phyloP scores from a whole-genome alignment of 2,329 filamentous ascomycete genomes.

The Pleurostoma richardsiae region DNA sequence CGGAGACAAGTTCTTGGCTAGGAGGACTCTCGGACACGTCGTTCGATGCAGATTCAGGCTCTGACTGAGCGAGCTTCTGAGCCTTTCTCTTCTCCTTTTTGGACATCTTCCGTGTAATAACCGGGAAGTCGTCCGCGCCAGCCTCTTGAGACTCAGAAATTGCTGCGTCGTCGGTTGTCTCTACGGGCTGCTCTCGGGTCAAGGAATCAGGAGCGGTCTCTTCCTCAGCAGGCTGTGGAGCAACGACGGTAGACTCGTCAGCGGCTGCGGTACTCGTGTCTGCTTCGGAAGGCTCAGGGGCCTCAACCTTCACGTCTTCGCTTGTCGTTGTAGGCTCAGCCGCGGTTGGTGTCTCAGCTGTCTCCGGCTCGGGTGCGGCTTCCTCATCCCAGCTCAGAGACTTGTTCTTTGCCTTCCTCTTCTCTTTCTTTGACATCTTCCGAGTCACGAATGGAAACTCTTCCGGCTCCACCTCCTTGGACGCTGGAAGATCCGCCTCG shows the following conservation, averaged over 20 bases:
- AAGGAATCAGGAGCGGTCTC: too few relatives aligned
- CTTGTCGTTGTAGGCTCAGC: not conserved
- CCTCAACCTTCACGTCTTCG: not conserved
- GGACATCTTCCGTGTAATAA: constrained; percentile 1
- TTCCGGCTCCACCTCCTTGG: not conserved
- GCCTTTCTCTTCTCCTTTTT: constrained; percentile 13
- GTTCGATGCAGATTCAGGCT: not conserved
- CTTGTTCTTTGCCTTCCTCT: constrained; percentile 18
- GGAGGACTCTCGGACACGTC: not conserved
- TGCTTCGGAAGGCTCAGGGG: not conserved
- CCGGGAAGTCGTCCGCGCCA: not conserved
- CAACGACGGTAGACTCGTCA: too few relatives aligned
- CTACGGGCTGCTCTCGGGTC: too few relatives aligned
- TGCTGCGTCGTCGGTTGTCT: too few relatives aligned
- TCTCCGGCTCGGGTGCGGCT: not conserved
- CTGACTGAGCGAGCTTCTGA: not conserved
- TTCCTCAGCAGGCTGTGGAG: too few relatives aligned
- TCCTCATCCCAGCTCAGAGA: too few relatives aligned
- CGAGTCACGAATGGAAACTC: constrained; percentile 4
- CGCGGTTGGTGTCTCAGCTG: constrained; percentile 1
- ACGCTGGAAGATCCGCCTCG: not conserved
- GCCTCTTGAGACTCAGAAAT: not conserved
- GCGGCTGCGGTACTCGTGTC: too few relatives aligned
- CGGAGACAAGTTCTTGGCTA: too few relatives aligned
- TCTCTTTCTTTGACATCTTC: constrained; percentile 12